A percentile compares a stretch with the other conserved stretches of the same genome.
Evolutionary conservation across 441 rosid species (phyloP).

Genomic region (Jatropha podagrica): DNA sequence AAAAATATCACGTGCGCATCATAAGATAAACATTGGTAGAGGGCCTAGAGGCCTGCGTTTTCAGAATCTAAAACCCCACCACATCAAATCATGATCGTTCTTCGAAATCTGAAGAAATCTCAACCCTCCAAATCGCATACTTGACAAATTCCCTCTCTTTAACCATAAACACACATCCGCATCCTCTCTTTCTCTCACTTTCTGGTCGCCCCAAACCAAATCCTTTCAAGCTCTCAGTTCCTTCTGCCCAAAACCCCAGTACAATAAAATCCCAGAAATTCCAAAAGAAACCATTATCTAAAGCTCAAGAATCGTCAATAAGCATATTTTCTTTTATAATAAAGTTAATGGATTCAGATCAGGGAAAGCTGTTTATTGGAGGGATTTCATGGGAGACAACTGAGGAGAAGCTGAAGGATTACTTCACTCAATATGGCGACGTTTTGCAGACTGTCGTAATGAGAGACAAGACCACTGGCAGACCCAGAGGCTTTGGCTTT

Average conservation of each 20-base stretch:
- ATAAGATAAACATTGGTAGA: not conserved
- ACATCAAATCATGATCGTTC: conserved; percentile 29
- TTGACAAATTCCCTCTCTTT: not conserved
- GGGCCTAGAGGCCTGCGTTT: too few relatives aligned
- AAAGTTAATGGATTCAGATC: conserved; percentile 82
- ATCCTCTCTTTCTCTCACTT: not conserved
- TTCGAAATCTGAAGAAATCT: conserved; percentile 22
- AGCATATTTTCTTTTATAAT: not conserved
- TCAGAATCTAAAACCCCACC: not conserved
- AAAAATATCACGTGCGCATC: not conserved
- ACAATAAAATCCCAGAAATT: not conserved
- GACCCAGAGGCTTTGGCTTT: conserved; percentile 91
- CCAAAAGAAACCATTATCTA: not conserved
- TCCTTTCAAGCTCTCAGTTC: conserved; percentile 16
- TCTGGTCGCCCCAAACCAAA: conserved; percentile 29
- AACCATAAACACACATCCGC: not conserved
- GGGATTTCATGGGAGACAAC: conserved; percentile 97
- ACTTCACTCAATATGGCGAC: conserved; percentile 74
- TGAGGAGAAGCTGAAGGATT: conserved; percentile 72
- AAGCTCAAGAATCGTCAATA: too few relatives aligned
- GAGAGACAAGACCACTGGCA: conserved; percentile 77
- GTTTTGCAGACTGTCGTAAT: conserved; percentile 78
- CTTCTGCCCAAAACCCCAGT: not conserved
- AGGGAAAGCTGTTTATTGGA: conserved; percentile 93
- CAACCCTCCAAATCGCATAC: conserved; percentile 28